Base-by-base conservation (phyloP, 768 basidiomycete genomes). In the Paxillus rubicundulus region DNA sequence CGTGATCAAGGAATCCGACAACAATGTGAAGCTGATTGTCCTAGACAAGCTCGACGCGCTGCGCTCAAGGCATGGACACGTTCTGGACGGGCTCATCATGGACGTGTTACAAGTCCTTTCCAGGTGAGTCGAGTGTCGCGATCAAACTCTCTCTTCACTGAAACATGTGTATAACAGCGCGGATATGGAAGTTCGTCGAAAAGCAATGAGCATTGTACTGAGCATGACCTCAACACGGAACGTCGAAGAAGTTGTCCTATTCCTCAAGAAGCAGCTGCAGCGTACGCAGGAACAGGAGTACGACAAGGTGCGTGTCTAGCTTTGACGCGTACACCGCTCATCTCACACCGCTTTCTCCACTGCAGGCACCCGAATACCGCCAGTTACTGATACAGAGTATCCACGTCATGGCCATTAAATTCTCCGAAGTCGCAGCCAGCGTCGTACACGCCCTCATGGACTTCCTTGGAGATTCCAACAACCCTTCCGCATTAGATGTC, bases 1-100 rank as follows among this genome's bases (percentile, higher is more conserved):
- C 42, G 86, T 94, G 54, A 78, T 88, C 68, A 96, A 95, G 72
- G 96, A 98, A 71, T 92, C 94, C 2, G 96, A 98, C 74, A 99
- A 98, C 73, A 99, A 99, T 61, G 96, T 98, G 70, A 98, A 98
- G 71, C 81, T 98, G 41, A 98, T 98, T 53, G 96, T 98, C 16
- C 79, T 99, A 21, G 91, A 96, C 65, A 85, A 97, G 41, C 80
- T 99, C 33, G 91, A 98, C 49, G 72, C 71, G 32, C 77, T 99
- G 18, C 82, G 91, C 40, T 24, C 24, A 6, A 24, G 86, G 63
- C 94, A 98, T 69, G 94, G 91, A 16, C 84, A 85, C 61, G 85
- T 98, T 34, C 74, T 98, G 37, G 94, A 98, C 64, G 80, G 85
- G 12, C 81, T 98, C 47, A 93, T 94, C 56, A 95, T 97, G 91